Conservation (phyloP, 1,284 basidiomycete genomes). For the Moesziomyces aphidis region DNA sequence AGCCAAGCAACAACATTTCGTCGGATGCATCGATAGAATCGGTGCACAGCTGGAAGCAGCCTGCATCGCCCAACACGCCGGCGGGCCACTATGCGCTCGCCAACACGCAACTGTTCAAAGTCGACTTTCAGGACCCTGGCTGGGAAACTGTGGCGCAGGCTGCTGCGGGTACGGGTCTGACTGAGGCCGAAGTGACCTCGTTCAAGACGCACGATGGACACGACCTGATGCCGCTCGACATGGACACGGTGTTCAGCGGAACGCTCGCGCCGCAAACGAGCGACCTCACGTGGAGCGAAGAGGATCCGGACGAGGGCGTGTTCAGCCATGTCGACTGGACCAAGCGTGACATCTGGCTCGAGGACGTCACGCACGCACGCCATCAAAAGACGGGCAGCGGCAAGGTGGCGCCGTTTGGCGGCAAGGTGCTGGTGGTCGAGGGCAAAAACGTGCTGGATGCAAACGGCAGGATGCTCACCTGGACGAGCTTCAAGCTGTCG, state of each 20-base stretch:
- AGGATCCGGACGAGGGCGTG: conserved; percentile 62
- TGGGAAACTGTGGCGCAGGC: conserved; percentile 36
- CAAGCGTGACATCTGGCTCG: conserved; percentile 50
- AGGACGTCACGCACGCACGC: conserved; percentile 59
- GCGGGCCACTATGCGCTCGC: conserved; percentile 37
- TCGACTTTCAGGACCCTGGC: conserved; percentile 45
- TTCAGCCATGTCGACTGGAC: conserved; percentile 53
- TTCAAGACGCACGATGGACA: conserved; percentile 24
- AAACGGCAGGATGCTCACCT: conserved; percentile 40
- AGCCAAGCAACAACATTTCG: not conserved
- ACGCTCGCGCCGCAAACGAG: conserved; percentile 38
- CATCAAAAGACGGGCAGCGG: conserved; percentile 48
- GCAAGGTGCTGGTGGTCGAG: conserved; percentile 45
- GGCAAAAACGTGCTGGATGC: conserved; percentile 52
- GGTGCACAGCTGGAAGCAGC: conserved; percentile 19
- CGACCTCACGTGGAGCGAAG: conserved; percentile 41
- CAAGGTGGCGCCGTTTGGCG: conserved; percentile 51
- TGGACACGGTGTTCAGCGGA: conserved; percentile 55
- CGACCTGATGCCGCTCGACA: conserved; percentile 44
- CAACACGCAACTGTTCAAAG: conserved; percentile 23
- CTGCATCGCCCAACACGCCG: conserved; percentile 33
- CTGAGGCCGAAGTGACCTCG: conserved; percentile 17
- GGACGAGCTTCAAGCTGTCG: conserved; percentile 49
- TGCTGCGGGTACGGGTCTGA: conserved; percentile 18
- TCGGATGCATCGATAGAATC: not conserved